Evolutionary conservation across 352 stramenopile genomes (phyloP).

Genomic region (Pythium pyrilobum): DNA sequence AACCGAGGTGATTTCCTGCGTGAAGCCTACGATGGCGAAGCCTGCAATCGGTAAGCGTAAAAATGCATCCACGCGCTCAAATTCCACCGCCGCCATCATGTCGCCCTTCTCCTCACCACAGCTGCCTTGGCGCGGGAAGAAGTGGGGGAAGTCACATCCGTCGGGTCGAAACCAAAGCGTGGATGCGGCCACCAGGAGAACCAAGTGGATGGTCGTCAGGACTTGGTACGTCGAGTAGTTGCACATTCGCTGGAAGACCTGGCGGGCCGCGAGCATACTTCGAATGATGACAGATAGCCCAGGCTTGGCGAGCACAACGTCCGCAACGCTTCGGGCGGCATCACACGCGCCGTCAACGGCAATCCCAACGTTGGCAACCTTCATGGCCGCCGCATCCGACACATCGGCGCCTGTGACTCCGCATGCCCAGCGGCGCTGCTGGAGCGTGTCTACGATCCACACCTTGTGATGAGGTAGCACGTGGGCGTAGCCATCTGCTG

Average conservation of each 20-base stretch:
- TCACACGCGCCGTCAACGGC: constrained; percentile 83
- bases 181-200: constrained; percentile 93
- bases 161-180: constrained; percentile 86
- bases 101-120: constrained; percentile 16
- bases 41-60: constrained; percentile 93
- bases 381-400: constrained; percentile 61
- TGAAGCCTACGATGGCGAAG: constrained; percentile 26
- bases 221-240: constrained; percentile 95
- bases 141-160: constrained; percentile 68
- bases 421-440: constrained; percentile 63
- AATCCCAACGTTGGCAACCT: constrained; percentile 72
- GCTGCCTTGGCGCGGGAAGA: constrained; percentile 39
- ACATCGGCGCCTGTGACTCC: constrained; percentile 80
- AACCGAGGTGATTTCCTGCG: constrained; percentile 4
- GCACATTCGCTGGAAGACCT: constrained; percentile 93
- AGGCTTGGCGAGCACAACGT: constrained; percentile 93
- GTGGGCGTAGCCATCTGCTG: constrained; percentile 92
- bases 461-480: constrained; percentile 93
- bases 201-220: constrained; percentile 87
- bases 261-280: constrained; percentile 85
- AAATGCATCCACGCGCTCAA: constrained; percentile 49
- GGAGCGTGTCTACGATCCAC: constrained; percentile 85
- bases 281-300: constrained; percentile 91
- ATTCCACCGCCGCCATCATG: constrained; percentile 31
- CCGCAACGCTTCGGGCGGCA: constrained; percentile 84